phyloP scores from a whole-genome alignment of 2,329 filamentous ascomycete genomes.

The Incumbomyces delicatus region DNA sequence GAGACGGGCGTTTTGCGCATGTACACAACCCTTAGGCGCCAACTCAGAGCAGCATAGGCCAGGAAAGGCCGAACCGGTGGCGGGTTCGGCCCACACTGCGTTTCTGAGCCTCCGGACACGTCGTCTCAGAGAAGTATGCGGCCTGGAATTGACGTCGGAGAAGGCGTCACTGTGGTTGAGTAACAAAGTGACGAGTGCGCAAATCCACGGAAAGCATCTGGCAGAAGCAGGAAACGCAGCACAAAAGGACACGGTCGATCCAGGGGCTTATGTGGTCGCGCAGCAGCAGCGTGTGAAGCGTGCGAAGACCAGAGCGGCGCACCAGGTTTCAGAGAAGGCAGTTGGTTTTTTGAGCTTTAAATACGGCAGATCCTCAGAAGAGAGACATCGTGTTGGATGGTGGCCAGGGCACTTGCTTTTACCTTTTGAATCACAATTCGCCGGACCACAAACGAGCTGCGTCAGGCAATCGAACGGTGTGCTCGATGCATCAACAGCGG shows the following conservation, averaged over 20 bases:
- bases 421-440: not conserved
- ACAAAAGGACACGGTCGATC: not conserved
- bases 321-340: not conserved
- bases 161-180: not conserved
- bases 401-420: not conserved
- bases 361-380: conserved; percentile 5
- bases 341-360: conserved; percentile 2
- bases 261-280: no score
- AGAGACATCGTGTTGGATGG: not conserved
- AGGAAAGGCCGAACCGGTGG: not conserved
- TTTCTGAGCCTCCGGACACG: not conserved
- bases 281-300: not conserved
- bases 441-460: not conserved
- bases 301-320: not conserved
- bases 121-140: not conserved
- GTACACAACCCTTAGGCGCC: not conserved
- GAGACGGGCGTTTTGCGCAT: not conserved
- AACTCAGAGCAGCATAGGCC: not conserved
- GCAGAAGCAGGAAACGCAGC: not conserved
- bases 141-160: not conserved
- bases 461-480: not conserved
- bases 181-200: not conserved
- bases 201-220: not conserved
- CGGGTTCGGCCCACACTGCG: not conserved
- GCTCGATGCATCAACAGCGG: not conserved